Conservation (phyloP, 1,284 basidiomycete genomes). For the Cryptococcus hybrid region DNA sequence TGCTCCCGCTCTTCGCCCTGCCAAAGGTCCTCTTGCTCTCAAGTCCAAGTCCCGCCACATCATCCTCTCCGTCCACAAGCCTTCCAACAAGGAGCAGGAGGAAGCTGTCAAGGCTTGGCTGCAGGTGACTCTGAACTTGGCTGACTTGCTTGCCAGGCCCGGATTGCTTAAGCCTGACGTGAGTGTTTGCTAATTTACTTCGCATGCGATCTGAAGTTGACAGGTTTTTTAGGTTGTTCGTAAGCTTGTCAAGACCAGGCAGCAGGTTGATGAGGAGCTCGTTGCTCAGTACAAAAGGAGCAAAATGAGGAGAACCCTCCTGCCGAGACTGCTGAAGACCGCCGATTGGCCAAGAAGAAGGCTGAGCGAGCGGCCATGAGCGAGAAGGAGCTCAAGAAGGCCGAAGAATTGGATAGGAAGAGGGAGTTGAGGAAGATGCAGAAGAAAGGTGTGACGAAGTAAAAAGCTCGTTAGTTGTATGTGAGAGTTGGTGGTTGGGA, state of each 20-base stretch:
- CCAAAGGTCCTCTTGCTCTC: conserved; percentile 51
- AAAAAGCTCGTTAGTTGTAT: background rate
- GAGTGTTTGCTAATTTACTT: conserved; percentile 1
- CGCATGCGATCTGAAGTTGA: conserved; percentile 3
- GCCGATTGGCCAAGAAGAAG: conserved; percentile 67
- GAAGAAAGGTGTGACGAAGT: conserved; percentile 25
- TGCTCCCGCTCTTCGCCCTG: conserved; percentile 70
- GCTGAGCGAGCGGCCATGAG: conserved; percentile 70
- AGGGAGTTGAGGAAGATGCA: conserved; percentile 42
- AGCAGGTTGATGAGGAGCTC: conserved; percentile 60
- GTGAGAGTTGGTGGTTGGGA: background rate
- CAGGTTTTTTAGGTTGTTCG: conserved; percentile 55
- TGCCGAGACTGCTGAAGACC: conserved; percentile 58
- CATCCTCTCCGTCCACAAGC: conserved; percentile 63
- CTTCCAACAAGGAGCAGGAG: conserved; percentile 54
- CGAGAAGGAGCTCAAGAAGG: conserved; percentile 80
- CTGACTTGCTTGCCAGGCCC: conserved; percentile 62
- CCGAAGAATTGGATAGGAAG: conserved; percentile 45
- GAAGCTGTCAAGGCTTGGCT: conserved; percentile 62
- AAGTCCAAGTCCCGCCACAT: conserved; percentile 66
- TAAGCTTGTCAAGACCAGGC: conserved; percentile 69
- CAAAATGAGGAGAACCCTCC: conserved; percentile 61
- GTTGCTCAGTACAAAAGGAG: conserved; percentile 48
- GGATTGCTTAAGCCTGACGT: conserved; percentile 66
- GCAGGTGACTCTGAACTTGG: conserved; percentile 65